phyloP scores from a whole-genome alignment of 1,284 basidiomycete genomes.

The Sanghuangporus weigelae region DNA sequence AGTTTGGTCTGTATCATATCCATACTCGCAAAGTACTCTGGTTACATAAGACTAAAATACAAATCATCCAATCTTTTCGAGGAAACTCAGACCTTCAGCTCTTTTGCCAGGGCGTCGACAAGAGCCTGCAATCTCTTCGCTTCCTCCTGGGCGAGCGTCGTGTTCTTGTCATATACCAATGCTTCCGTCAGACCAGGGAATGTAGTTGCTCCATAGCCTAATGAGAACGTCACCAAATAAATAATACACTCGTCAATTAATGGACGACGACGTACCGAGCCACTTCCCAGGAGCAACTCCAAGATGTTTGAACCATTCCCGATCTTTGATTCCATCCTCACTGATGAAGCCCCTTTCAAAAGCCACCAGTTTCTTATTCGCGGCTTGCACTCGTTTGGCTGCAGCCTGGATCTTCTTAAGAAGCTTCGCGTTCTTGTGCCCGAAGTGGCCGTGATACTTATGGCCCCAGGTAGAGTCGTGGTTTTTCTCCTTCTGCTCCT shows the following conservation, averaged over 20 bases:
- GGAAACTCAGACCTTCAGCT: background rate
- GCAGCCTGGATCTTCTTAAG: slow-evolving; percentile 51
- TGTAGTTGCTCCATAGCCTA: slow-evolving; percentile 59
- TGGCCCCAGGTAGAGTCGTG: background rate
- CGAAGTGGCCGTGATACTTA: slow-evolving; percentile 1
- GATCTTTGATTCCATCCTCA: slow-evolving; percentile 72
- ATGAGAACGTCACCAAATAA: background rate
- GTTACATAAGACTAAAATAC: background rate
- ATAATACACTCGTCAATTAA: background rate
- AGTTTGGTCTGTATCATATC: background rate
- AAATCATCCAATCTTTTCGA: background rate
- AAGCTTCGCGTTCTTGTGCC: slow-evolving; percentile 17
- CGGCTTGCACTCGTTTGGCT: slow-evolving; percentile 52
- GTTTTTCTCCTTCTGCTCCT: slow-evolving; percentile 18
- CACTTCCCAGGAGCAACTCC: slow-evolving; percentile 88
- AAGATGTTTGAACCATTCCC: slow-evolving; percentile 84
- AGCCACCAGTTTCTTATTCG: slow-evolving; percentile 66
- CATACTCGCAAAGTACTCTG: background rate
- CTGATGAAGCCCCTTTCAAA: slow-evolving; percentile 89
- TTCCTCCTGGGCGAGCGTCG: slow-evolving; percentile 40
- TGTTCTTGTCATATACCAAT: slow-evolving; percentile 44
- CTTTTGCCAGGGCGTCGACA: slow-evolving; percentile 36
- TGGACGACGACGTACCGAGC: slow-evolving; percentile 34
- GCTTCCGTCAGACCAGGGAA: slow-evolving; percentile 61
- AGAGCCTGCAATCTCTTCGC: slow-evolving; percentile 39